These are phyloP conservation scores for Pseudonitzschia pungens DNA, from an alignment of 108 stramenopile species.

Conservation along the genomic window DNA sequence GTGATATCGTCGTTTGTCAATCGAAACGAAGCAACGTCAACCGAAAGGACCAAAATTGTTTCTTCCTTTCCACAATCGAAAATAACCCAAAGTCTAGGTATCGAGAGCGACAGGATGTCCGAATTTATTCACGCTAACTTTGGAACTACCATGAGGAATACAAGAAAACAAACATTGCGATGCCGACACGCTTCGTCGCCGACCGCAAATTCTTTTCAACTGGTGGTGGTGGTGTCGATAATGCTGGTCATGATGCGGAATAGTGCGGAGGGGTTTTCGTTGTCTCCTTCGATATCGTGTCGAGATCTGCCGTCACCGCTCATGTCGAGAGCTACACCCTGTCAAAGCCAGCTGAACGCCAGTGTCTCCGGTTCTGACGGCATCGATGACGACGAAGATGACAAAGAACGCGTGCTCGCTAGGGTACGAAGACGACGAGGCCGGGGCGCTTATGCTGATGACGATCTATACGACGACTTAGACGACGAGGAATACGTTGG, in stretches of 20 bases:
- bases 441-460: conserved; percentile 14
- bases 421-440: conserved; percentile 31
- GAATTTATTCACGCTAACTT: too few species aligned
- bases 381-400: conserved; percentile 30
- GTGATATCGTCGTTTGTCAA: not conserved
- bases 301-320: not conserved
- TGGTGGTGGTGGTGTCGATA: not conserved
- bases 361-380: not conserved
- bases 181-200: not conserved
- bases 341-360: conserved; percentile 6
- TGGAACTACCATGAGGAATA: not conserved
- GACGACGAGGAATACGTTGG: conserved; percentile 26
- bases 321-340: not conserved
- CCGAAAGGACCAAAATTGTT: too few species aligned
- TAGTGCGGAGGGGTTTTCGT: not conserved
- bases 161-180: not conserved
- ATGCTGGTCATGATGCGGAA: not conserved
- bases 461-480: conserved; percentile 21
- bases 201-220: not conserved
- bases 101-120: too few species aligned
- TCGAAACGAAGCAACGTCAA: not conserved
- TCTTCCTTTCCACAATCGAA: too few species aligned
- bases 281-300: not conserved
- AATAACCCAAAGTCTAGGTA: too few species aligned
- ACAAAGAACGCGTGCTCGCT: conserved; percentile 23